Conservation (phyloP, 2,329 filamentous ascomycete species). For the Exophiala dermatitidis region DNA sequence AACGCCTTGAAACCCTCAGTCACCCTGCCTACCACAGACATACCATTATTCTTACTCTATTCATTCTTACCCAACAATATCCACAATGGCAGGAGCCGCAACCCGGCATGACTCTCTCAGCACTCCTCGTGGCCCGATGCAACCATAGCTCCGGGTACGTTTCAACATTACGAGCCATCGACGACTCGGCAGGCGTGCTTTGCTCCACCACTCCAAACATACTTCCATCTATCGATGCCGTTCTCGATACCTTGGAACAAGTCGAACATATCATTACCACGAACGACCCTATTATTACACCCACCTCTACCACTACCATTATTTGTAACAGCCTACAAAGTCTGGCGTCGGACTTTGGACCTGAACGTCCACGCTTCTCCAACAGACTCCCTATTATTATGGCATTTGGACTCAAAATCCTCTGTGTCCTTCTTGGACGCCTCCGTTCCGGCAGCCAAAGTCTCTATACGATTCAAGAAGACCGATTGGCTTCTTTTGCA, state of each 20-base stretch:
- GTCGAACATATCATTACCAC: conserved; percentile 18
- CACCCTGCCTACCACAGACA: conserved; percentile 24
- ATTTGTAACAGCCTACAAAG: conserved; percentile 17
- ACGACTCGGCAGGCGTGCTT: conserved; percentile 15
- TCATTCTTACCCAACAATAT: conserved; percentile 20
- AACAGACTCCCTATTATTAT: conserved; percentile 19
- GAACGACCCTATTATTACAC: conserved; percentile 17
- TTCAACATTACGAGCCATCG: conserved; percentile 11
- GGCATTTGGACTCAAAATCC: conserved; percentile 19
- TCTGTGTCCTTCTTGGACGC: conserved; percentile 13
- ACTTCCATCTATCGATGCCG: conserved; percentile 18
- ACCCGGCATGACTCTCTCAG: conserved; percentile 20
- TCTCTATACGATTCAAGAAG: conserved; percentile 20
- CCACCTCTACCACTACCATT: conserved; percentile 14
- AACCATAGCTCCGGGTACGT: conserved; percentile 19
- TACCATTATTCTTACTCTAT: conserved; percentile 21
- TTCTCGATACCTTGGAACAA: conserved; percentile 20
- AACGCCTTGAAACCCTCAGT: conserved; percentile 11
- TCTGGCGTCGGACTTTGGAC: conserved; percentile 19
- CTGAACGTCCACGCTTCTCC: conserved; percentile 15
- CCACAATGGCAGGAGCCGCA: conserved; percentile 23
- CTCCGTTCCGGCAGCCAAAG: conserved; percentile 6
- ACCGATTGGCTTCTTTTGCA: conserved; percentile 17
- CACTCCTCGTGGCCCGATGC: conserved; percentile 21
- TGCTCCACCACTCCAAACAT: conserved; percentile 9